Evolutionary conservation across 345 rosid species (phyloP).

Genomic region (Heritiera littoralis): DNA sequence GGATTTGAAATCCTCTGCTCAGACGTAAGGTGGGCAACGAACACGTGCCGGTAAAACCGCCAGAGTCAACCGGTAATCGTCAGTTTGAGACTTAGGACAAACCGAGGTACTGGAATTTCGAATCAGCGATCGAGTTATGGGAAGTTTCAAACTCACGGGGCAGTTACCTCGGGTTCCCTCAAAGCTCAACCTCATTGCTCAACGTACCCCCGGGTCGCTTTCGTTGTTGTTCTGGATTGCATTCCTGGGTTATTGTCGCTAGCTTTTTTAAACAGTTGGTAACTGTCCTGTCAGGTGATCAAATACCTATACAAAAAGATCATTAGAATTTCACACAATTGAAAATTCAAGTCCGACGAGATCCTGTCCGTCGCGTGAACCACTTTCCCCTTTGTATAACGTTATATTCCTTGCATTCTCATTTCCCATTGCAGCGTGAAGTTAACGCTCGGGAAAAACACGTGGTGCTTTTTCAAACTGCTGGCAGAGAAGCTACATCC

Average conservation of each 20-base stretch:
- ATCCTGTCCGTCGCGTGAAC: slow-evolving; percentile 14
- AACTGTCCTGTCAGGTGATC: slow-evolving; percentile 66
- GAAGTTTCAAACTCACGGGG: slow-evolving; percentile 30
- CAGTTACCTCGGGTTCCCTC: slow-evolving; percentile 31
- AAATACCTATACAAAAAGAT: slow-evolving; percentile 35
- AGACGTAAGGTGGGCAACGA: slow-evolving; percentile 25
- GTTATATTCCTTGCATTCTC: neutral
- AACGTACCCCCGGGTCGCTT: slow-evolving; percentile 41
- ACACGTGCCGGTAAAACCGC: slow-evolving; percentile 34
- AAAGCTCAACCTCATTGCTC: slow-evolving; percentile 15
- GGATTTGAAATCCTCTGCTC: slow-evolving; percentile 30
- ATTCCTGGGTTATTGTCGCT: slow-evolving; percentile 28
- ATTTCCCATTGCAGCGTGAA: neutral
- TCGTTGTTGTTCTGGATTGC: slow-evolving; percentile 28
- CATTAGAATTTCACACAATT: slow-evolving; percentile 28
- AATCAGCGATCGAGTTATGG: slow-evolving; percentile 34
- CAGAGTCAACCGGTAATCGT: slow-evolving; percentile 30
- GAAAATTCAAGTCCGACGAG: slow-evolving; percentile 14
- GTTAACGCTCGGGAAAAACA: slow-evolving; percentile 16
- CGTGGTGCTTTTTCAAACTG: slow-evolving; percentile 17
- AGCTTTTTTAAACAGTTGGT: slow-evolving; percentile 40
- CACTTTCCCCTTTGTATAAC: neutral
- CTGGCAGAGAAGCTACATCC: slow-evolving; percentile 3
- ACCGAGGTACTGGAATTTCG: slow-evolving; percentile 40
- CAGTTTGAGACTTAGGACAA: slow-evolving; percentile 21